Evolutionary conservation across 257 asterid species (phyloP).

Genomic region (Ilex asprella): DNA sequence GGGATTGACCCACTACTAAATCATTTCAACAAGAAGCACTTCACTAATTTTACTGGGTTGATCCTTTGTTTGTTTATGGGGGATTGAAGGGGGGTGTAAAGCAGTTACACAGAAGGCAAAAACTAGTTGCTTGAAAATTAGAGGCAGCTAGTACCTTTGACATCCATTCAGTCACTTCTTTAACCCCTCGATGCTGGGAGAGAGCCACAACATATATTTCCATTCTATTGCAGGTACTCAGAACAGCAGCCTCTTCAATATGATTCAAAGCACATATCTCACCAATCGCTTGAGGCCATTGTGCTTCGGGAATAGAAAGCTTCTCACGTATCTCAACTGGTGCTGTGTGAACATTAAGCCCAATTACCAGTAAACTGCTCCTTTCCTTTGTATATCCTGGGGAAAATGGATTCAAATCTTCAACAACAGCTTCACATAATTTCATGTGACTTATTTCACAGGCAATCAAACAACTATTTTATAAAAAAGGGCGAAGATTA

Average conservation of each 20-base stretch:
- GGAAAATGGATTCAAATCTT: constrained; percentile 7
- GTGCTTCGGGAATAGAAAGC: constrained; percentile 81
- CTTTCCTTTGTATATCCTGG: constrained; percentile 80
- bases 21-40: too few relatives aligned
- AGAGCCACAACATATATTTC: constrained; percentile 81
- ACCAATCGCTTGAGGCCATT: constrained; percentile 70
- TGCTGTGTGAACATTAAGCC: constrained; percentile 69
- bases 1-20: too few relatives aligned
- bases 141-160: constrained; percentile 56
- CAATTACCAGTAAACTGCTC: constrained; percentile 74
- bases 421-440: constrained; percentile 12
- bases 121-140: neutral
- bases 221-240: constrained; percentile 88
- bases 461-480: neutral
- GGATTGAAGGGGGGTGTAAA: neutral
- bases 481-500: too few relatives aligned
- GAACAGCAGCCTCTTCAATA: constrained; percentile 94
- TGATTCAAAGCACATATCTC: constrained; percentile 73
- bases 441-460: constrained; percentile 3
- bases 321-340: constrained; percentile 90
- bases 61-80: neutral
- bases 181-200: constrained; percentile 80
- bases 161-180: constrained; percentile 96
- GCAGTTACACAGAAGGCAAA: neutral
- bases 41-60: neutral